Percentiles rank a stretch among this genome's conserved stretches.
These are phyloP conservation scores for Pestalotiopsis sp. DNA, from an alignment of 2,329 filamentous ascomycete species.

Conservation along the genomic window DNA sequence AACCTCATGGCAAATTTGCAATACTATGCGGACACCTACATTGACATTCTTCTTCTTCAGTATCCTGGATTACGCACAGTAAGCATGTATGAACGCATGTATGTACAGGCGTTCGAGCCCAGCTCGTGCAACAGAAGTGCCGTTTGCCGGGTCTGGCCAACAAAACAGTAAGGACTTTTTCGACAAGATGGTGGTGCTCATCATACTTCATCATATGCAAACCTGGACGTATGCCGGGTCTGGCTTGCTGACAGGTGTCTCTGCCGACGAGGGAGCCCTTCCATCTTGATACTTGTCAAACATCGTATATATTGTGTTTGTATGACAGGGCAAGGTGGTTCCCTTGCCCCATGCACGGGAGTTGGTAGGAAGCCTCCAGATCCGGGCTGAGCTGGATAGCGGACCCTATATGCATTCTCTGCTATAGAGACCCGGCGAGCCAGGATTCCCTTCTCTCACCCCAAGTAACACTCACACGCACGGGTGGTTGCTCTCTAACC, in stretches of 20 bases:
- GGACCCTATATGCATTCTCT: not conserved
- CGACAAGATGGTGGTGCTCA: not conserved
- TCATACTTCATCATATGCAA: conserved; percentile 3
- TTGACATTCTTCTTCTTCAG: not conserved
- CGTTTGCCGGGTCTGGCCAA: not conserved
- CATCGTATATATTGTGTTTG: conserved; percentile 8
- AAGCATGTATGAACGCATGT: not conserved
- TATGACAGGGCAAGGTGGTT: not conserved
- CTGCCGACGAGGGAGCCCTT: conserved; percentile 1
- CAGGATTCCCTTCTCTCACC: not conserved
- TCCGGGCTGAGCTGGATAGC: not conserved
- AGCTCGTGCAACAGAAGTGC: conserved; percentile 1
- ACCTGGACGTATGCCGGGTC: not conserved
- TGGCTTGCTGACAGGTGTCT: not conserved
- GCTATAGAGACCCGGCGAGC: not conserved
- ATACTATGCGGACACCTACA: not conserved
- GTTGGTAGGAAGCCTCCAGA: conserved; percentile 3
- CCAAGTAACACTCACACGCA: not conserved
- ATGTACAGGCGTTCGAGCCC: not conserved
- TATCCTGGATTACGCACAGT: not conserved
- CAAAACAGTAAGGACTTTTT: not conserved
- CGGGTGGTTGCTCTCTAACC: not conserved
- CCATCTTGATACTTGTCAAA: conserved; percentile 12
- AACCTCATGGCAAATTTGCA: not conserved
- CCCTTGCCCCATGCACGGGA: conserved; percentile 13